These are phyloP conservation scores for Terana coerulea DNA, from an alignment of 768 basidiomycete species.

Conservation along the genomic window DNA sequence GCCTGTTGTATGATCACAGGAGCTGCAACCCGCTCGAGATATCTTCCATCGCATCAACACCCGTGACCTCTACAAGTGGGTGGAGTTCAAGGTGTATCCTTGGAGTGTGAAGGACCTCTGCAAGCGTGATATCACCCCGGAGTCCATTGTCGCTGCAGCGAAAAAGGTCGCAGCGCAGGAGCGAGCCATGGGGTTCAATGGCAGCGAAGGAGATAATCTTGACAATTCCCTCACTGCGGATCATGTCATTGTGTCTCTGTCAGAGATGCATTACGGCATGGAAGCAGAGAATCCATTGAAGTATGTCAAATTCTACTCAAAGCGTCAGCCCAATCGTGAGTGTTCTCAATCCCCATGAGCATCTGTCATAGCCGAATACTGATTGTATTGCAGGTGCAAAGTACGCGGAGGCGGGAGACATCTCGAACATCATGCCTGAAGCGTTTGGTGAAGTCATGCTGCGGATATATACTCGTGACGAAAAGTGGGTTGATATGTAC, in stretches of 20 bases:
- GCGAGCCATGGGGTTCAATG: too few relatives aligned
- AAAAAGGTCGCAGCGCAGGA: constrained; percentile 13
- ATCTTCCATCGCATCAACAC: constrained; percentile 59
- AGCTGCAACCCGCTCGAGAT: constrained; percentile 50
- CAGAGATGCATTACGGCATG: constrained; percentile 77
- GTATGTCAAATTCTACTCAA: constrained; percentile 70
- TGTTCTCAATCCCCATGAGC: not conserved
- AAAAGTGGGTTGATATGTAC: constrained; percentile 29
- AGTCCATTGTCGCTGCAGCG: constrained; percentile 30
- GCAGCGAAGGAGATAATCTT: constrained; percentile 16
- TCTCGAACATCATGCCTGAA: constrained; percentile 61
- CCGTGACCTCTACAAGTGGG: constrained; percentile 66
- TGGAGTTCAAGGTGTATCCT: constrained; percentile 58
- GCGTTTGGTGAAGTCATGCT: constrained; percentile 69
- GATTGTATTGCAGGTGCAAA: not conserved
- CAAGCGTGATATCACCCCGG: constrained; percentile 31
- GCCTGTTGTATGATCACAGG: too few relatives aligned
- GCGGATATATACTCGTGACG: constrained; percentile 67
- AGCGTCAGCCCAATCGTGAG: constrained; percentile 54
- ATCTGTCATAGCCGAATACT: not conserved
- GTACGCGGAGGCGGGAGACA: constrained; percentile 47
- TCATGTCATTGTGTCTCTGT: constrained; percentile 62
- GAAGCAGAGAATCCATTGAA: constrained; percentile 65
- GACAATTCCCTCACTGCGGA: constrained; percentile 35
- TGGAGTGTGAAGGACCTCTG: constrained; percentile 28